A percentile compares a stretch with the other conserved stretches of the same genome.
Conservation (phyloP, 1,284 basidiomycete genomes). For the Boletus albobrunnescens region DNA sequence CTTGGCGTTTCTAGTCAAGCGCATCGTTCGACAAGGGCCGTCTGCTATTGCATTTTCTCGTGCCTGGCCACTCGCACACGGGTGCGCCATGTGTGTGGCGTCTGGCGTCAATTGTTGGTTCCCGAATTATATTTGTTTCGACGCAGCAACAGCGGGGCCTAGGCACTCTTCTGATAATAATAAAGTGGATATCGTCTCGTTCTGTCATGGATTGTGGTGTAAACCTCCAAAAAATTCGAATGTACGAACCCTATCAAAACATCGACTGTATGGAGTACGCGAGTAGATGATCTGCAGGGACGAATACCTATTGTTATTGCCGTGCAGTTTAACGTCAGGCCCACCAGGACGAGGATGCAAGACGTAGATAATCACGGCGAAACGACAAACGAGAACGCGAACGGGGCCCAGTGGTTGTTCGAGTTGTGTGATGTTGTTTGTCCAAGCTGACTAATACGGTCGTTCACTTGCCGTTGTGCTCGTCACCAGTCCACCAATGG, state of each 20-base stretch:
- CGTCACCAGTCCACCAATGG: slow-evolving; percentile 29
- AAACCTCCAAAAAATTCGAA: background rate
- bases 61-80: slow-evolving; percentile 5
- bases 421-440: slow-evolving; percentile 4
- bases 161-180: background rate
- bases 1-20: slow-evolving; percentile 15
- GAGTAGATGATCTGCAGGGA: slow-evolving; percentile 58
- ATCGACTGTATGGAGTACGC: slow-evolving; percentile 39
- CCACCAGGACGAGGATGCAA: slow-evolving; percentile 39
- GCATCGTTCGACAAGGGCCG: slow-evolving; percentile 9
- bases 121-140: slow-evolving; percentile 3
- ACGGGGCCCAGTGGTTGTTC: too few species aligned
- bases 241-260: slow-evolving; percentile 56
- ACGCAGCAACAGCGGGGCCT: slow-evolving; percentile 6
- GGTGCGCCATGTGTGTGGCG: slow-evolving; percentile 15
- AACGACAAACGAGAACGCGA: background rate
- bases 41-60: background rate
- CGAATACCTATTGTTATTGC: slow-evolving; percentile 42
- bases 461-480: background rate
- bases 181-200: too few species aligned
- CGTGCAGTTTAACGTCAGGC: slow-evolving; percentile 65
- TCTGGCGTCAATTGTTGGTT: slow-evolving; percentile 22
- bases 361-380: slow-evolving; percentile 65
- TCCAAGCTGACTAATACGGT: slow-evolving; percentile 14
- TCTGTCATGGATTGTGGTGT: too few species aligned